Evolutionary conservation across 495 filamentous ascomycete species (phyloP).

Genomic region (Pseudoneurospora amorphoporcata): DNA sequence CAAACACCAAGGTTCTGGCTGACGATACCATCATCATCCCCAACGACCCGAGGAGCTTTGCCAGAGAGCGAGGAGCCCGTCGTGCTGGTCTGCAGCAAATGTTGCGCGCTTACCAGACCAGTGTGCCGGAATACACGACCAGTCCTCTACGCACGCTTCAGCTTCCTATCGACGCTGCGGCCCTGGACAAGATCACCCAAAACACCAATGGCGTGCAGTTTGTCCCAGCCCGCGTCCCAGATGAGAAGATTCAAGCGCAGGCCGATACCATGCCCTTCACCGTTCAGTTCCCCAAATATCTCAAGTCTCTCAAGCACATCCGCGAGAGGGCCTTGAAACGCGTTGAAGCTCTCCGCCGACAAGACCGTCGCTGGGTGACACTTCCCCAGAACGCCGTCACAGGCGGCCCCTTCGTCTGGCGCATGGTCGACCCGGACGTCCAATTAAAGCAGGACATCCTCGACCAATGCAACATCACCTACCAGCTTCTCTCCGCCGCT

Average conservation of each 20-base stretch:
- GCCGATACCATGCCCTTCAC: slow-evolving; percentile 14
- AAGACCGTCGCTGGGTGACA: background rate
- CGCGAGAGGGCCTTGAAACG: slow-evolving; percentile 1
- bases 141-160: slow-evolving; percentile 20
- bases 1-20: slow-evolving; percentile 4
- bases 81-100: slow-evolving; percentile 31
- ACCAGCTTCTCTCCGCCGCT: slow-evolving; percentile 4
- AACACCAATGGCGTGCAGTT: slow-evolving; percentile 7
- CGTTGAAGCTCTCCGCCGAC: background rate
- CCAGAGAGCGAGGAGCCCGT: slow-evolving; percentile 24
- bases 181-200: background rate
- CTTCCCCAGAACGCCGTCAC: slow-evolving; percentile 10
- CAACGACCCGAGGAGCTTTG: slow-evolving; percentile 4
- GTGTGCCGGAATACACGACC: slow-evolving; percentile 12
- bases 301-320: background rate
- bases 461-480: background rate
- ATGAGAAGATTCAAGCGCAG: slow-evolving; percentile 1
- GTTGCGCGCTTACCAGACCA: slow-evolving; percentile 18
- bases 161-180: slow-evolving; percentile 13
- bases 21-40: slow-evolving; percentile 2
- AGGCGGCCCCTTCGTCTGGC: slow-evolving; percentile 11
- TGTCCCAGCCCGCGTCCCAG: background rate
- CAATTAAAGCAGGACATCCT: slow-evolving; percentile 8
- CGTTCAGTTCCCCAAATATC: slow-evolving; percentile 1
- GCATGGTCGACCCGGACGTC: background rate